Conservation (phyloP, 116 monocot genomes). For the Phalaenopsis hybrid region DNA sequence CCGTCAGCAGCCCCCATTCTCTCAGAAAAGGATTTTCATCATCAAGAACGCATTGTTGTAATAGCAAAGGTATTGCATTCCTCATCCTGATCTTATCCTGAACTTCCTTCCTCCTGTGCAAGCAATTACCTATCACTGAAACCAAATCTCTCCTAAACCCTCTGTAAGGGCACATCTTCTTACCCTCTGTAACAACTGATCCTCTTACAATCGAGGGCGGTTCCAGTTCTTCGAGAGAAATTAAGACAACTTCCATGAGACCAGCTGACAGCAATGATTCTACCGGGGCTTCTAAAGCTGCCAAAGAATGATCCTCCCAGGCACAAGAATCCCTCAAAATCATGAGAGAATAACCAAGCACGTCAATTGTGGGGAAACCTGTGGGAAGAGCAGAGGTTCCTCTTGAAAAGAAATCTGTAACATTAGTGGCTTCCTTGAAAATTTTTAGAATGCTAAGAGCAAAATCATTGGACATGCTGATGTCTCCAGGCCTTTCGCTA, state of each 20-base stretch:
- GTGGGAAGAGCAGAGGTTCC: slow-evolving; percentile 49
- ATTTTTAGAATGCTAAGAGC: slow-evolving; percentile 26
- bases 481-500: slow-evolving; percentile 34
- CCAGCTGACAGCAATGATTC: slow-evolving; percentile 37
- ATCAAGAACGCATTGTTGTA: slow-evolving; percentile 83
- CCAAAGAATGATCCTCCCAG: slow-evolving; percentile 22
- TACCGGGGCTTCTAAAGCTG: slow-evolving; percentile 3
- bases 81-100: slow-evolving; percentile 69
- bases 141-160: slow-evolving; percentile 76
- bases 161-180: slow-evolving; percentile 64
- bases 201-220: slow-evolving; percentile 51
- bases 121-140: slow-evolving; percentile 52
- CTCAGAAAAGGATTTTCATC: slow-evolving; percentile 78
- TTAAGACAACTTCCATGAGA: slow-evolving; percentile 36
- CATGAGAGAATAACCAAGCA: slow-evolving; percentile 58
- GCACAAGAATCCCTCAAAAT: slow-evolving; percentile 68
- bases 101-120: slow-evolving; percentile 42
- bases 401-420: slow-evolving; percentile 39
- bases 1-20: slow-evolving; percentile 72
- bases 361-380: slow-evolving; percentile 38
- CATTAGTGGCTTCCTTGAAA: slow-evolving; percentile 30
- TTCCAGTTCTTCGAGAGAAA: slow-evolving; percentile 56
- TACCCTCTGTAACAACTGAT: slow-evolving; percentile 6
- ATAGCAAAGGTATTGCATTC: slow-evolving; percentile 43
- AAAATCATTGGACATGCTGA: slow-evolving; percentile 32